Evolutionary conservation across 1,284 basidiomycete species (phyloP).

Genomic region (Gastroboletus turbinatus): DNA sequence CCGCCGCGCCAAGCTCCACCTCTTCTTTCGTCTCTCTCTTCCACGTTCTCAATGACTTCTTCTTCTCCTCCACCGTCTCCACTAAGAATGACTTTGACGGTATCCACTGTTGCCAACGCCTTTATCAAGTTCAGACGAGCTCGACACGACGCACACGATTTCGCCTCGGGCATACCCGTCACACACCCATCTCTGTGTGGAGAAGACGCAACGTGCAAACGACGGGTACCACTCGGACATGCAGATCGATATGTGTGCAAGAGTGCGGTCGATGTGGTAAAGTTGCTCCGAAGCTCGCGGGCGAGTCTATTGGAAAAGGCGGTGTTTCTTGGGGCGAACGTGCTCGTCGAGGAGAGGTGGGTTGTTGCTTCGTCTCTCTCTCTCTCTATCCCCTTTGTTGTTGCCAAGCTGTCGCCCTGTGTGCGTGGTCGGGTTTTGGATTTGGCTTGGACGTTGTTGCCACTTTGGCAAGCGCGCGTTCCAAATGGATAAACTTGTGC

Average conservation of each 20-base stretch:
- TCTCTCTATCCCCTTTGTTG: not conserved
- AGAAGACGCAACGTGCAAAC: slow-evolving; percentile 36
- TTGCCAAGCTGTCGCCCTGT: not conserved
- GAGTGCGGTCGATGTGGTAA: slow-evolving; percentile 60
- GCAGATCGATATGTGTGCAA: slow-evolving; percentile 56
- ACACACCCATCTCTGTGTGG: slow-evolving; percentile 47
- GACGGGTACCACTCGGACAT: slow-evolving; percentile 45
- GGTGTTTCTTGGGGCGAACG: slow-evolving; percentile 53
- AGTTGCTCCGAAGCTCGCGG: slow-evolving; percentile 56
- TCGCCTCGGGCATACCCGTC: slow-evolving; percentile 51
- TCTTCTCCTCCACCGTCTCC: slow-evolving; percentile 28
- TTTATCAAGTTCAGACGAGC: slow-evolving; percentile 50
- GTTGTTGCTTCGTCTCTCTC: slow-evolving; percentile 27
- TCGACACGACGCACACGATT: slow-evolving; percentile 39
- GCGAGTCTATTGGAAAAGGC: slow-evolving; percentile 52
- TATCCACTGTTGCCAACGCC: slow-evolving; percentile 48
- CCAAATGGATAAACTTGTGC: not conserved
- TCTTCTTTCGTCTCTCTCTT: too few species aligned
- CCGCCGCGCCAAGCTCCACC: not conserved
- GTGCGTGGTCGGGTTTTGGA: not conserved
- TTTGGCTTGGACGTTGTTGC: not conserved
- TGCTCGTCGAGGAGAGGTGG: slow-evolving; percentile 67
- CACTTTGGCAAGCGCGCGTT: not conserved
- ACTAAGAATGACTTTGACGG: slow-evolving; percentile 30
- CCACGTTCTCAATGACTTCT: slow-evolving; percentile 12